These are phyloP conservation scores for Hymenoscyphus fructigenus DNA, from an alignment of 2,329 filamentous ascomycete species.

Conservation along the genomic window DNA sequence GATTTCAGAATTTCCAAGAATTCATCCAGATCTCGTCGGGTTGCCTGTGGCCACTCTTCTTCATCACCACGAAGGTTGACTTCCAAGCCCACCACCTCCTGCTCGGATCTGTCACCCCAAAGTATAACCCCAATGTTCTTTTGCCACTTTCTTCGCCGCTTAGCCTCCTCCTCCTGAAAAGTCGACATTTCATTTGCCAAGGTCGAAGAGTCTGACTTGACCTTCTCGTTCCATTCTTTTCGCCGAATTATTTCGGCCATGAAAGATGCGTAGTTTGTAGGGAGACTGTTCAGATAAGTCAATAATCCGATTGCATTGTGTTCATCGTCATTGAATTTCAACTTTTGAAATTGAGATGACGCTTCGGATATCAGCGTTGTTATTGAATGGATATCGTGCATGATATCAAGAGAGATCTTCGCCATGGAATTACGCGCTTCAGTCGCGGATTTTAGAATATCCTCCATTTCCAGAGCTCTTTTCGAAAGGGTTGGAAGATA, in stretches of 20 bases:
- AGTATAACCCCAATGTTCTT: conserved; percentile 75
- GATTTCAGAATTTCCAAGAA: conserved; percentile 67
- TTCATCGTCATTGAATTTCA: conserved; percentile 74
- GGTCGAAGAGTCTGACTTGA: conserved; percentile 81
- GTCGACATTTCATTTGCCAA: conserved; percentile 90
- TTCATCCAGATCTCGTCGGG: conserved; percentile 71
- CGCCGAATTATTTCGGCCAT: conserved; percentile 82
- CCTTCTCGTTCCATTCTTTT: conserved; percentile 88
- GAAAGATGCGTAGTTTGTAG: conserved; percentile 86
- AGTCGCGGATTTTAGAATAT: conserved; percentile 57
- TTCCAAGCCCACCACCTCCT: conserved; percentile 73
- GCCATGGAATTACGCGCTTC: conserved; percentile 69
- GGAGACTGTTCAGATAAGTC: conserved; percentile 76
- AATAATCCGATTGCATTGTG: conserved; percentile 79
- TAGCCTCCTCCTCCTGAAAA: conserved; percentile 89
- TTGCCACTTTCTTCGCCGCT: conserved; percentile 85
- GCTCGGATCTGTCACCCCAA: conserved; percentile 64
- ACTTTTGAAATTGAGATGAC: conserved; percentile 67
- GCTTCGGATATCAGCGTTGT: conserved; percentile 73
- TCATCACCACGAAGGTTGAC: conserved; percentile 81
- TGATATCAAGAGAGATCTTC: conserved; percentile 65
- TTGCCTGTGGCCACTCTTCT: conserved; percentile 75
- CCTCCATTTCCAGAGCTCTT: conserved; percentile 59
- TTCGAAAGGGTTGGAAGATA: conserved; percentile 58
- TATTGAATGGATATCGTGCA: conserved; percentile 79